Conservation (phyloP, 169 alveolate genomes). For the Plasmodium vivax region DNA sequence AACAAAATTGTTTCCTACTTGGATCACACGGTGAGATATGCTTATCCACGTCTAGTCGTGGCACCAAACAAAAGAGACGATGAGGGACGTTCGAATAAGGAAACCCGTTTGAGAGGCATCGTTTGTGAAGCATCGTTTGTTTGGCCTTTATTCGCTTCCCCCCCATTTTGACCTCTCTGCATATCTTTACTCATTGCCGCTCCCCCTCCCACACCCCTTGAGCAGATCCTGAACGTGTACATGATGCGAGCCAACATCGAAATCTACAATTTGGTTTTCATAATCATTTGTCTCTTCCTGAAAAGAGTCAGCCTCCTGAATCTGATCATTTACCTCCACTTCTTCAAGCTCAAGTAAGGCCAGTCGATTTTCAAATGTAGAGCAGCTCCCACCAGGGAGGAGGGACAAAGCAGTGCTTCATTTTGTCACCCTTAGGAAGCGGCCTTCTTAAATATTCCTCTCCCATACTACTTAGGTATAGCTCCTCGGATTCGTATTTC, state of each 20-base stretch:
- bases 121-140: neutral
- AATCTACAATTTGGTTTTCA: constrained; percentile 65
- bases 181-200: neutral
- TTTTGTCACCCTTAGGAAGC: neutral
- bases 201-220: neutral
- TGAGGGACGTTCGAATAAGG: neutral
- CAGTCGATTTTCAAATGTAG: neutral
- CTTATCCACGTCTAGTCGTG: neutral
- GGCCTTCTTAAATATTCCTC: neutral
- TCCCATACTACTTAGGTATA: constrained; percentile 21
- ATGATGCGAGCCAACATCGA: constrained; percentile 67
- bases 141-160: neutral
- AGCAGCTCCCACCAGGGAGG: neutral
- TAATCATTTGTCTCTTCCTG: constrained; percentile 54
- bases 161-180: neutral
- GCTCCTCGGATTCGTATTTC: constrained; percentile 72
- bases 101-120: neutral
- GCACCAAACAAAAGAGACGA: neutral
- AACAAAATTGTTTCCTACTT: constrained; percentile 42
- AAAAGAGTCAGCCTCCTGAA: constrained; percentile 56
- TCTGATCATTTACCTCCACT: constrained; percentile 48
- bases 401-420: neutral
- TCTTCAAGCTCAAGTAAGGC: constrained; percentile 67
- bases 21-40: constrained; percentile 29
- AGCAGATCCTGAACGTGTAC: constrained; percentile 45